These are phyloP conservation scores for Seminavis robusta DNA, from an alignment of 108 stramenopile genomes.

Conservation along the genomic window DNA sequence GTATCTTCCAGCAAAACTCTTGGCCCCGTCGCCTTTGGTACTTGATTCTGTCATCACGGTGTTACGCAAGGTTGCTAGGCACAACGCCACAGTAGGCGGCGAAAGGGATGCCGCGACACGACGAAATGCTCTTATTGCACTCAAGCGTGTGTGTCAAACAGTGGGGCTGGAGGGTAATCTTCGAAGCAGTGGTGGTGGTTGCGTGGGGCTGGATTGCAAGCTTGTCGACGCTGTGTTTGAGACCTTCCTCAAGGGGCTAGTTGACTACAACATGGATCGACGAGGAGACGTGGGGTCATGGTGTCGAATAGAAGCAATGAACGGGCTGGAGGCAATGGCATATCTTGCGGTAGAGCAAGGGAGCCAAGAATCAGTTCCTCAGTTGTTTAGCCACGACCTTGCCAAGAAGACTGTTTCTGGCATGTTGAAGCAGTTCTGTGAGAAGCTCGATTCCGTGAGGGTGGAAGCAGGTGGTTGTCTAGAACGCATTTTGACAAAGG, in stretches of 20 bases:
- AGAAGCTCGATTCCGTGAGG: conserved; percentile 92
- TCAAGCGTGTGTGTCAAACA: conserved; percentile 50
- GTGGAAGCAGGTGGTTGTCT: conserved; percentile 78
- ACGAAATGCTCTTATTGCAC: conserved; percentile 80
- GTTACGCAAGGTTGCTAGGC: conserved; percentile 52
- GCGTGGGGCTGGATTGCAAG: conserved; percentile 9
- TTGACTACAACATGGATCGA: conserved; percentile 95
- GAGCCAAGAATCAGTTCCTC: background rate
- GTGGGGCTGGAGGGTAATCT: conserved; percentile 2
- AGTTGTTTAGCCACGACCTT: conserved; percentile 27
- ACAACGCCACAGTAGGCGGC: conserved; percentile 55
- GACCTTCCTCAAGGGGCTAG: conserved; percentile 66
- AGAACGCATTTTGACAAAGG: conserved; percentile 37
- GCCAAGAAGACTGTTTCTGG: conserved; percentile 45
- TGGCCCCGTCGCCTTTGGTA: conserved; percentile 58
- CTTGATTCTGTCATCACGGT: conserved; percentile 51
- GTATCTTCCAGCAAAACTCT: conserved; percentile 73
- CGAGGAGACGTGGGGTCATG: conserved; percentile 98
- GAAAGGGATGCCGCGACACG: conserved; percentile 96
- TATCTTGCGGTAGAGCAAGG: background rate
- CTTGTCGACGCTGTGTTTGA: conserved; percentile 62
- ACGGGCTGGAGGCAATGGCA: conserved; percentile 63
- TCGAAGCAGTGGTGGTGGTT: background rate
- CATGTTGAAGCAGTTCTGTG: conserved; percentile 85
- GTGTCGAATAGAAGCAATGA: conserved; percentile 91